These are phyloP conservation scores for Phytopythium oedochilum DNA, from an alignment of 352 stramenopile genomes.

Conservation along the genomic window DNA sequence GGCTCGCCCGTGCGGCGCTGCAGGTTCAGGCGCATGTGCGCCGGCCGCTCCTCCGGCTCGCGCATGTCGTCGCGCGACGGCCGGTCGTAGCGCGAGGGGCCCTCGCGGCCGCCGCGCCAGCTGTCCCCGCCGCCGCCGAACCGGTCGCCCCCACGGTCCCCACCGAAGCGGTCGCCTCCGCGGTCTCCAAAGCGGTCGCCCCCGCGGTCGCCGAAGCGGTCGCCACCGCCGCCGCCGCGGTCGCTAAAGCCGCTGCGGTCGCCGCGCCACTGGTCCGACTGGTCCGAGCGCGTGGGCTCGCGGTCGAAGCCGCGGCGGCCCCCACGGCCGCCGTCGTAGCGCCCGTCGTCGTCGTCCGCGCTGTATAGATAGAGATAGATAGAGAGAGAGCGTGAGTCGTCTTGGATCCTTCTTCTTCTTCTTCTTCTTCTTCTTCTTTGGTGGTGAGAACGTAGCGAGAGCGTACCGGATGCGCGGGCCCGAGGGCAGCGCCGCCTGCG, in stretches of 20 bases:
- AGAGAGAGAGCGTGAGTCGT: neutral
- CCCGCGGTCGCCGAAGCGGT: constrained; percentile 15
- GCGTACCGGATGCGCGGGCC: constrained; percentile 32
- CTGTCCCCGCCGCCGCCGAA: constrained; percentile 20
- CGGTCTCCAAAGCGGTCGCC: constrained; percentile 28
- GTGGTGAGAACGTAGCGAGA: too few species aligned
- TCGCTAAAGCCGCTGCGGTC: constrained; percentile 30
- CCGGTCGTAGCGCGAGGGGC: constrained; percentile 64
- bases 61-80: constrained; percentile 45
- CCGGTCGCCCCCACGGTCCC: constrained; percentile 10
- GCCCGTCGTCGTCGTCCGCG: constrained; percentile 49
- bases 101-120: constrained; percentile 28
- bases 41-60: constrained; percentile 54
- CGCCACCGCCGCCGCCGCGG: constrained; percentile 30
- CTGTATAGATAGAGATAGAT: constrained; percentile 5
- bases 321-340: constrained; percentile 23
- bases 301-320: constrained; percentile 37
- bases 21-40: constrained; percentile 77
- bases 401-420: too few species aligned
- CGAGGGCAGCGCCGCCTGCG: constrained; percentile 51
- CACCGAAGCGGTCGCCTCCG: constrained; percentile 23
- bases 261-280: constrained; percentile 50
- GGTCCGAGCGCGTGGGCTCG: constrained; percentile 36
- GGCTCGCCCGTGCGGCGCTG: constrained; percentile 31
- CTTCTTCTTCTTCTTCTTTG: too few species aligned